Evolutionary conservation across 768 basidiomycete genomes (phyloP), one percentile per base, ranked within the genome.

Genomic region (Boletus vermiculosoides): DNA sequence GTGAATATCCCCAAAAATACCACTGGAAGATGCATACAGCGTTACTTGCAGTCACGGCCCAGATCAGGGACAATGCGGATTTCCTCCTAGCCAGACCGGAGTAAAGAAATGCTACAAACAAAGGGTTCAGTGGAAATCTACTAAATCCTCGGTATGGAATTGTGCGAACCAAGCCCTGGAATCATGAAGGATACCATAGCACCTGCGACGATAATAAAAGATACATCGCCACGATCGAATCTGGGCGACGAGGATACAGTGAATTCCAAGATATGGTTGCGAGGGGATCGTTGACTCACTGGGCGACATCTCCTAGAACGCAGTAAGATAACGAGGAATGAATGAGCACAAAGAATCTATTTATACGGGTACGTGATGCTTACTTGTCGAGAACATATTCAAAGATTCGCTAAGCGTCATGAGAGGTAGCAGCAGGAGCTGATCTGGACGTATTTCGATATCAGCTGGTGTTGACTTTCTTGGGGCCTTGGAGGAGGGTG

Each of bases 1-100:
- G 78, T 1, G 83, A 88, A 74, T 94, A 95, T 71, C 87, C 87
- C 85, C 86, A 87, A 72, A 86, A 78, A 70, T 81, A 92, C 90
- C 90, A 92, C 65, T 89, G 87, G 70, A 90, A 85, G 56, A 90
- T 85, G 59, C 83, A 83, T 59, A 91, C 77, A 8, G 87, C 88
- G 63, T 90, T 90, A 64, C 83, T 80, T 5, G 86, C 87, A 37
- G 82, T 77, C 56, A 88, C 86, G 12, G 80, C 85, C 87, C 87
- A 90, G 50, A 90, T 84, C n/a, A 92, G 71, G 28, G 87, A 83
- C 22, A 92, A 65, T 23, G 78, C 87, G 72, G 78, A 80, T 73
- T 90, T 90, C 65, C 88, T 77, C 45, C 88, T 80, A 31, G 86
- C 79, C 20, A 90, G 76, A 25, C 88, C 88, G 18, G 87, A 86